Evolutionary conservation across 768 basidiomycete genomes (phyloP).

Genomic region (Naganishia randhawae): DNA sequence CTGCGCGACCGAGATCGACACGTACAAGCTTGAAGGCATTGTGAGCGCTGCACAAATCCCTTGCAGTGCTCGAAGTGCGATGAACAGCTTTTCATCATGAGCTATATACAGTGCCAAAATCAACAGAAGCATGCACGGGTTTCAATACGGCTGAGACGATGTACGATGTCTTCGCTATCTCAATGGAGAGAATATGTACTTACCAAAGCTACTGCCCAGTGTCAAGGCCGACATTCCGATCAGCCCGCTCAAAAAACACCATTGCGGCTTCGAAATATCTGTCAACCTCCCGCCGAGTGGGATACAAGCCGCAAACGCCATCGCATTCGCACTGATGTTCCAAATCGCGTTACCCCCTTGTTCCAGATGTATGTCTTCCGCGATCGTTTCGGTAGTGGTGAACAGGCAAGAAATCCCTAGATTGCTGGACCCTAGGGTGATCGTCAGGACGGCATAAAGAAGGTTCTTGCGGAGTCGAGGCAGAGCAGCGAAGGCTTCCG

Average conservation of each 20-base stretch:
- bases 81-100: background rate
- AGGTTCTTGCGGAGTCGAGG: background rate
- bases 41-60: background rate
- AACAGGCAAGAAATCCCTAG: background rate
- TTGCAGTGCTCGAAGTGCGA: background rate
- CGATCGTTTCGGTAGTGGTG: background rate
- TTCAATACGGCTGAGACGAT: too few relatives aligned
- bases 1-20: too few relatives aligned
- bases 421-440: background rate
- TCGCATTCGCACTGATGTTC: background rate
- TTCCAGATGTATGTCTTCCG: background rate
- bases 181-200: background rate
- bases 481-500: background rate
- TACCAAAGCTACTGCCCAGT: background rate
- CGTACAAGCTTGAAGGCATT: background rate
- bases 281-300: background rate
- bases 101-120: background rate
- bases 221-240: background rate
- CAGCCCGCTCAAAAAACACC: background rate
- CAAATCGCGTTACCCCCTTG: background rate
- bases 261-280: background rate
- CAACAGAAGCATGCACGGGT: background rate
- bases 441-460: background rate
- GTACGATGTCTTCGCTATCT: too few relatives aligned
- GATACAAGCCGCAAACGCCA: background rate